These are phyloP conservation scores for Chytridium lagenaria DNA, from an alignment of 371 early-diverging fungal species.

Conservation along the genomic window DNA sequence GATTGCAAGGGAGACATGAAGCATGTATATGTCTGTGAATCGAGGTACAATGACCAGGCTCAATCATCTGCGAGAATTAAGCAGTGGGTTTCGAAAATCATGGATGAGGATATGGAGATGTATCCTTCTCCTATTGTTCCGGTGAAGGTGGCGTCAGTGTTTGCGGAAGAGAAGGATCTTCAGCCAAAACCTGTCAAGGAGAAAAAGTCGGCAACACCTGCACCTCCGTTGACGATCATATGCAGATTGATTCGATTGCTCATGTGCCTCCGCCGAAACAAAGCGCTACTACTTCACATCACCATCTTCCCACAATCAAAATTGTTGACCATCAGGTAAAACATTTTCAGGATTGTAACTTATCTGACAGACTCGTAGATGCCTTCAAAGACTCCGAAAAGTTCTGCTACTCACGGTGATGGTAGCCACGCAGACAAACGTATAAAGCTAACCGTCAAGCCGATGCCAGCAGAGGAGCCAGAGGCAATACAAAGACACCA, in stretches of 20 bases:
- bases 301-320: no score
- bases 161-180: constrained; percentile 17
- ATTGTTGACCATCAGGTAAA: no score
- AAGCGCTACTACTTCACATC: no score
- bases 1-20: constrained; percentile 40
- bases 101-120: constrained; percentile 40
- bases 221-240: no score
- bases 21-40: constrained; percentile 59
- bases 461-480: neutral
- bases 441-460: constrained; percentile 21
- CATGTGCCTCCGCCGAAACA: no score
- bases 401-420: neutral
- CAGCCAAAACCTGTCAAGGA: neutral
- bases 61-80: constrained; percentile 54
- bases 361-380: no score
- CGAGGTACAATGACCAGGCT: constrained; percentile 53
- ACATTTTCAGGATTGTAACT: no score
- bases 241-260: no score
- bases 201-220: no score
- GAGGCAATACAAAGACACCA: no score
- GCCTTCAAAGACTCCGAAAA: constrained; percentile 8
- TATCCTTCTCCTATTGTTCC: constrained; percentile 39
- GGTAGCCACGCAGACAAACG: constrained; percentile 3
- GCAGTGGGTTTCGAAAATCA: constrained; percentile 42
- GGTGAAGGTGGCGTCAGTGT: constrained; percentile 21